Base-by-base conservation (phyloP, 2,329 filamentous ascomycete genomes). In the Harringtonia lauricola region DNA sequence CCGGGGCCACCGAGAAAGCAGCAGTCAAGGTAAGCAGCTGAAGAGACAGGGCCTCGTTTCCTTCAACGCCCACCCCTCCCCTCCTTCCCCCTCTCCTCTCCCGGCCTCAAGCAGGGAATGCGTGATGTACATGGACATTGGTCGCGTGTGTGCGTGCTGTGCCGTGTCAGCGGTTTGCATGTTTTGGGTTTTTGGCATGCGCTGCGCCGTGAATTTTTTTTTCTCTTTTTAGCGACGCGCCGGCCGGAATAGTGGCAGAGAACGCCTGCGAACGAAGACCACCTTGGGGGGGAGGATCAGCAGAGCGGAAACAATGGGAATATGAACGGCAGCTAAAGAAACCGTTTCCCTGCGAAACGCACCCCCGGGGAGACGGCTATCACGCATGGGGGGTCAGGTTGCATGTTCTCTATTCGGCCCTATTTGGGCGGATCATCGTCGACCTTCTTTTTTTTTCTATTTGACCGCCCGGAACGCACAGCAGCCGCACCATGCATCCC, bases 1-100 rank as follows among this genome's bases (percentile, higher is more conserved):
- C 70, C 12, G 67, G 67, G 29, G 60, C 63, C 15, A 56, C 58
- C 15, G 68, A 70, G 42, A 63, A 65, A 47, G 60, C 57, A 29
- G 68, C 70, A 30, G 57, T 60, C 45, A 62, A 63, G 57, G 70
- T 72, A 26, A 21, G 12, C 17, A 21, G 21, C 15, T 14, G 12
- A 17, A 15, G 26, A 38, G 2, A 19, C 18, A 35, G 22, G 6
- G 15, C n/a, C n/a, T n/a, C n/a, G n/a, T n/a, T n/a, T n/a, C n/a
- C n/a, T 31, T 15, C n/a, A 15, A 5, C 30, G 14, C 5, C 14
- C 30, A 8, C 13, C 14, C 37, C 22, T 31, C 38, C 19, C 30
- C 36, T 15, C 14, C 12, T 41, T 40, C 21, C 10, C 12, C 17
- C 10, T 29, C n/a, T n/a, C n/a, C n/a, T n/a, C n/a, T n/a, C n/a